These are phyloP conservation scores for Orbilia brochopaga DNA, from an alignment of 2,329 filamentous ascomycete species.

Conservation along the genomic window DNA sequence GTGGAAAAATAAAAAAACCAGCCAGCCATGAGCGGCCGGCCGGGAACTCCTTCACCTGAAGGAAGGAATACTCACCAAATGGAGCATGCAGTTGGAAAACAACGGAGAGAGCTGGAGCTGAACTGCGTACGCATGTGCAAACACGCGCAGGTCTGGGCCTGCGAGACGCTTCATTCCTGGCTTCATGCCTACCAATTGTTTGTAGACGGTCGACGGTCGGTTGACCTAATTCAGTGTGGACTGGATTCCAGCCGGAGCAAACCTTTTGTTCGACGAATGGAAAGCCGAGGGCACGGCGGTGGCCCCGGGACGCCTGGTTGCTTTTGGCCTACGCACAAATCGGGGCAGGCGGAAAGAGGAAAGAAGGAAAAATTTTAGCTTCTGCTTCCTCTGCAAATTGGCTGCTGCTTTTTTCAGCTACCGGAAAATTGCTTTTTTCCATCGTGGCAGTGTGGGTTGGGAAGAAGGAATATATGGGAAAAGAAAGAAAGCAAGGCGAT, in stretches of 20 bases:
- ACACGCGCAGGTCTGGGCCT: constrained; percentile 8
- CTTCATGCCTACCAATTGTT: constrained; percentile 40
- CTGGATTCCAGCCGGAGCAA: constrained; percentile 17
- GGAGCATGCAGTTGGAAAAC: constrained; percentile 20
- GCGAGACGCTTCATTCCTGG: constrained; percentile 35
- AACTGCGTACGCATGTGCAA: constrained; percentile 13
- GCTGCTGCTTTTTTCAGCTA: constrained; percentile 51
- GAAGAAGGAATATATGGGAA: constrained; percentile 9
- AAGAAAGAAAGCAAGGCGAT: constrained; percentile 21
- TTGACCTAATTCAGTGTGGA: constrained; percentile 37
- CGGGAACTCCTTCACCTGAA: constrained; percentile 40
- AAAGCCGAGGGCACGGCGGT: constrained; percentile 13
- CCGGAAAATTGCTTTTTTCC: constrained; percentile 35
- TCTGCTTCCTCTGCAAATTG: constrained; percentile 50
- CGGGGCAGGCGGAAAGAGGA: constrained; percentile 47
- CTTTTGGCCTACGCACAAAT: constrained; percentile 39
- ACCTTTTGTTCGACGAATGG: constrained; percentile 38
- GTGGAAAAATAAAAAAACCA: constrained; percentile 5
- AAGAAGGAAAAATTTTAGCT: constrained; percentile 45
- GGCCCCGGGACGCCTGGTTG: constrained; percentile 18
- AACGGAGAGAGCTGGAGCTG: constrained; percentile 10
- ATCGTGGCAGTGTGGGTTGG: constrained; percentile 40
- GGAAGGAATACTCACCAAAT: constrained; percentile 22
- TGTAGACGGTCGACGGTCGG: constrained; percentile 38
- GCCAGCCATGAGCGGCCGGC: constrained; percentile 29